A percentile compares a stretch with the other conserved stretches of the same genome.
Evolutionary conservation across 164 flowering plant species (phyloP).

Genomic region (Chimonanthus salicifolius): DNA sequence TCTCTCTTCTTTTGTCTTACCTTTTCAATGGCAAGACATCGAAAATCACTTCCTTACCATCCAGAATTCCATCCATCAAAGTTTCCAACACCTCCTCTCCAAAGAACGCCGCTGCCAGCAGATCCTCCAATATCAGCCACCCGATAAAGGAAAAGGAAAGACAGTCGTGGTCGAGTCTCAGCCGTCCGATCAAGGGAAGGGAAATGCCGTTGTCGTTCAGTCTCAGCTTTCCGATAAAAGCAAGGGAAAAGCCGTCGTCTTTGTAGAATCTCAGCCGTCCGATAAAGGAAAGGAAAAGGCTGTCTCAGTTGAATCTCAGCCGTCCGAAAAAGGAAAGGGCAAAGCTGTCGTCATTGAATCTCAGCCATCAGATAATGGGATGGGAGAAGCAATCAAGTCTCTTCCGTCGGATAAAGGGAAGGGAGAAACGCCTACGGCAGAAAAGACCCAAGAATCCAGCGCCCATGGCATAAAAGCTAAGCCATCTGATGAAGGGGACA

Average conservation of each 20-base stretch:
- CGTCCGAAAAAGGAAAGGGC: neutral
- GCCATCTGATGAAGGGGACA: neutral
- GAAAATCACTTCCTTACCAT: conserved; percentile 1
- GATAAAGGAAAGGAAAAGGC: no score
- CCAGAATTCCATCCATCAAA: neutral
- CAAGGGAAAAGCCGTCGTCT: no score
- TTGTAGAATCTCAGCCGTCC: no score
- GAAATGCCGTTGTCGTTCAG: neutral
- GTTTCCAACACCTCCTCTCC: neutral
- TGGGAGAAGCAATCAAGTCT: no score
- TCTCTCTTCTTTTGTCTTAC: neutral
- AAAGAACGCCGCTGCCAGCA: neutral
- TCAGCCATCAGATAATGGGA: no score
- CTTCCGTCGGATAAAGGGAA: neutral
- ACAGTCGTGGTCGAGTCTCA: neutral
- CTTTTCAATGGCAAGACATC: neutral
- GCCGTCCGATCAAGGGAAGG: neutral
- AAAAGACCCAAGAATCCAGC: neutral
- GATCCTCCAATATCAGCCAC: no score
- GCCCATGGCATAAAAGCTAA: neutral
- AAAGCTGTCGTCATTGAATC: neutral
- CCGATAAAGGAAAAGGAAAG: neutral
- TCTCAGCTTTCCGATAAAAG: no score
- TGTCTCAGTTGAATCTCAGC: no score
- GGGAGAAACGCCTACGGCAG: neutral